Evolutionary conservation across 208 protist genomes (phyloP).

Genomic region (Angomonas ambiguus): DNA sequence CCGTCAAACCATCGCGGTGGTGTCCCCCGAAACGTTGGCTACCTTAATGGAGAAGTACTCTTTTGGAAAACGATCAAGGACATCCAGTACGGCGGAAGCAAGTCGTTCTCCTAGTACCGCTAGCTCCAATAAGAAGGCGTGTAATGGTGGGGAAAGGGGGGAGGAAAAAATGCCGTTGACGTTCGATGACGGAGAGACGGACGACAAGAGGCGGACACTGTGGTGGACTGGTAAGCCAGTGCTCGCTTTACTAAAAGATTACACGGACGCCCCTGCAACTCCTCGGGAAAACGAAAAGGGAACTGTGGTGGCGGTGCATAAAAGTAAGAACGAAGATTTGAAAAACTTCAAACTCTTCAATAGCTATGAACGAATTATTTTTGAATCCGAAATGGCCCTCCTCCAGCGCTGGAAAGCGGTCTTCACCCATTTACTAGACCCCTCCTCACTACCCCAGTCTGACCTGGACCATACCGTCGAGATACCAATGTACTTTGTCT

Average conservation of each 20-base stretch:
- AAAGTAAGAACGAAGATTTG: background rate
- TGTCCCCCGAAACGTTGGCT: background rate
- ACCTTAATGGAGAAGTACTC: background rate
- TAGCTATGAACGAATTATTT: background rate
- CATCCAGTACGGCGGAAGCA: too few relatives aligned
- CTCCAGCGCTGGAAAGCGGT: background rate
- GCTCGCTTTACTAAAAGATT: background rate
- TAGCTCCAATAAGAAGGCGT: background rate
- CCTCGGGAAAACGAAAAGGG: background rate
- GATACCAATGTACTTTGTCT: slow-evolving; percentile 1
- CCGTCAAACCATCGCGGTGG: background rate
- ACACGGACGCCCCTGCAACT: background rate
- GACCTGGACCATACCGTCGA: background rate
- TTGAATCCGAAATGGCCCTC: background rate
- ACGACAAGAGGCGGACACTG: background rate
- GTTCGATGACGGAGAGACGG: background rate
- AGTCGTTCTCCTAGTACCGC: too few relatives aligned
- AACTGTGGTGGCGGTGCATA: background rate
- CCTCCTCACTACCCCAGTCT: background rate
- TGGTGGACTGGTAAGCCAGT: background rate
- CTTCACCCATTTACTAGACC: background rate
- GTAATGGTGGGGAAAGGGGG: background rate
- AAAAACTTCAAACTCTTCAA: slow-evolving; percentile 6
- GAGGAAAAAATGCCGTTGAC: background rate
- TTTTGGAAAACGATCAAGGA: background rate